Evolutionary conservation across 2,329 filamentous ascomycete genomes (phyloP), one percentile per base, ranked within the genome.

Genomic region (Pseudopyricularia cyperi): DNA sequence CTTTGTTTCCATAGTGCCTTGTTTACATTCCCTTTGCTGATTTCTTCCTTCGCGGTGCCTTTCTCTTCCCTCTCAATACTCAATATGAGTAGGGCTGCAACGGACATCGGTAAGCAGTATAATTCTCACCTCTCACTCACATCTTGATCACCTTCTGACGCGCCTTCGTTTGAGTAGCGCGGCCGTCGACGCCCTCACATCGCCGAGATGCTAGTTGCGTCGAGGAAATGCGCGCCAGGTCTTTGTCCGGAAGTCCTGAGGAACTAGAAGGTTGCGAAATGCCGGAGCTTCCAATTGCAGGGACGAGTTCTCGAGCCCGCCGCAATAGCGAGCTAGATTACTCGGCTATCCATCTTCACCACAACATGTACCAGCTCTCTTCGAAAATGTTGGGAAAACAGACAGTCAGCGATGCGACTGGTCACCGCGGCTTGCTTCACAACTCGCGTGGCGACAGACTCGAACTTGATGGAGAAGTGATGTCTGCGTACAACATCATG

Each of bases 401-500:
- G 3, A 7, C 17, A 7, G 22, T 44, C 12, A 14, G 2, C 15
- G 30, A 35, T n/a, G 19, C 9, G 47, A 14, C 17, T 11, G 17
- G 47, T 19, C 30, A 15, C 32, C 30, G 19, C 19, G 9, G n/a
- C 32, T 37, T 37, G 5, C 34, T 24, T 33, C 17, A 7, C 3
- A 44, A 24, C 39, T 44, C 39, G 11, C 8, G 39, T 24, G 39
- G 39, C 30, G 50, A 47, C 15, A 34, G n/a, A 4, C 32, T 46
- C 6, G 54, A 9, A 54, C 55, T 14, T 54, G 52, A 26, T 54
- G 55, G 48, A 54, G 55, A 14, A 48, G 58, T 56, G 44, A 54
- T 68, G 39, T 56, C 60, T 49, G 62, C 65, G 1, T 69, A 68
- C 52, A 57, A 57, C 8, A 60, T 62, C 14, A 64, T 69, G 63